Conservation (phyloP, 2,329 filamentous ascomycete species). For the Pseudomassariella vexata region DNA sequence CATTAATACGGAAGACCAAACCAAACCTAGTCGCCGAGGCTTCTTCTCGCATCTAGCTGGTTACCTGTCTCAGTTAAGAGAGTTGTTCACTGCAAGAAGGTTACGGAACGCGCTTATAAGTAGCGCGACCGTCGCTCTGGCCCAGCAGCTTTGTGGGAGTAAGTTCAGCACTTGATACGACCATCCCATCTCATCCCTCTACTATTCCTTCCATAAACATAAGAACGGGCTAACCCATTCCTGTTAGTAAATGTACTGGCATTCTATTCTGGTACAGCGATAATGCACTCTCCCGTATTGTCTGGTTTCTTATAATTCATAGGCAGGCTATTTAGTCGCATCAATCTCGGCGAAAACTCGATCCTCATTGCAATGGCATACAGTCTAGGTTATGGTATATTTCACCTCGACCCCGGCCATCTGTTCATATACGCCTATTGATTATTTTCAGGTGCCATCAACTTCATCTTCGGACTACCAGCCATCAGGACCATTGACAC, state of each 20-base stretch:
- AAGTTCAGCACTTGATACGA: too few species aligned
- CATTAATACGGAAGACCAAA: background rate
- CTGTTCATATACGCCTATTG: too few species aligned
- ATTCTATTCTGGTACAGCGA: slow-evolving; percentile 35
- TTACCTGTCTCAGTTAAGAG: too few species aligned
- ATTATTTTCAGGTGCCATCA: slow-evolving; percentile 30
- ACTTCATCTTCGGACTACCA: slow-evolving; percentile 35
- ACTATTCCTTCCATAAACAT: slow-evolving; percentile 11
- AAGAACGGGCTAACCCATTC: too few species aligned
- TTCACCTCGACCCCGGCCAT: too few species aligned
- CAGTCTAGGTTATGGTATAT: too few species aligned
- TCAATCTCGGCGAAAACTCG: too few species aligned
- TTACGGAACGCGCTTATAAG: slow-evolving; percentile 25
- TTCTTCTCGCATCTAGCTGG: background rate
- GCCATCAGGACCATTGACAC: slow-evolving; percentile 34
- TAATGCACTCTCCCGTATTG: too few species aligned
- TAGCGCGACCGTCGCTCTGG: slow-evolving; percentile 23
- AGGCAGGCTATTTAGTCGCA: too few species aligned
- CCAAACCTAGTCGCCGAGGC: background rate
- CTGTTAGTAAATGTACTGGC: slow-evolving; percentile 32
- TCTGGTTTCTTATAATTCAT: slow-evolving; percentile 5
- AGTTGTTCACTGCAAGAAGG: slow-evolving; percentile 17
- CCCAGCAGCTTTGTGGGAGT: slow-evolving; percentile 29
- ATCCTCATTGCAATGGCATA: too few species aligned
- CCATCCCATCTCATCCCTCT: slow-evolving; percentile 32